These are phyloP conservation scores for Pascua guehoae DNA, from an alignment of 1,284 basidiomycete genomes.

Conservation along the genomic window DNA sequence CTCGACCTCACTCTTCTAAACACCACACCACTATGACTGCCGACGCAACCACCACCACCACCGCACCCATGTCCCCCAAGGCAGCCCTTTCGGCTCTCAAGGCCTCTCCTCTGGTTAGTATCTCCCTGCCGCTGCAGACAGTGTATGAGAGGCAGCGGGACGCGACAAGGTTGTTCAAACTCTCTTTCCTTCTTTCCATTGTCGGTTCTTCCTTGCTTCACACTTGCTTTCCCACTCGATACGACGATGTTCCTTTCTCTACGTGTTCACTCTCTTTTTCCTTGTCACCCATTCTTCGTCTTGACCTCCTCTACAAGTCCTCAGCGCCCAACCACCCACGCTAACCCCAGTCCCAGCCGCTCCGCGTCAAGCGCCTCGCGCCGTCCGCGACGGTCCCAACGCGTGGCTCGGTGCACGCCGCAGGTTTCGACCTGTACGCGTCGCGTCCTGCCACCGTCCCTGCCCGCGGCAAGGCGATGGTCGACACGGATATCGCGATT, in stretches of 20 bases:
- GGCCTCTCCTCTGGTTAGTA: slow-evolving; percentile 8
- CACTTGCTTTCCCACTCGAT: not conserved
- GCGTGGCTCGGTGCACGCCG: slow-evolving; percentile 78
- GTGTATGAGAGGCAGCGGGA: no score
- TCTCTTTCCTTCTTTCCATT: no score
- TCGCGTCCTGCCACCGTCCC: slow-evolving; percentile 76
- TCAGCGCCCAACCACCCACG: no score
- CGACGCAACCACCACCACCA: not conserved
- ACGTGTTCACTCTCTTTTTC: not conserved
- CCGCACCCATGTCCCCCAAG: not conserved
- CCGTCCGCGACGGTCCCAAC: slow-evolving; percentile 81
- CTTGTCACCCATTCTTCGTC: not conserved
- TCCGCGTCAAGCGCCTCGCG: slow-evolving; percentile 82
- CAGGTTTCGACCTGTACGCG: slow-evolving; percentile 91
- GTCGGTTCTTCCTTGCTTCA: no score
- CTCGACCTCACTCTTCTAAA: no score
- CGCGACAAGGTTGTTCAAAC: no score
- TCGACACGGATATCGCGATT: slow-evolving; percentile 91
- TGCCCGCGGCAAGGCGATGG: slow-evolving; percentile 79
- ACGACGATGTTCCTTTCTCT: no score
- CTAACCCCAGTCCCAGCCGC: slow-evolving; percentile 33
- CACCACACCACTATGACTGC: slow-evolving; percentile 1
- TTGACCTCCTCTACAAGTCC: not conserved
- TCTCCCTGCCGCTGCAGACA: not conserved
- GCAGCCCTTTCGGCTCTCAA: slow-evolving; percentile 5